Base-by-base conservation (phyloP, 495 filamentous ascomycete species). In the Penicillium herquei region DNA sequence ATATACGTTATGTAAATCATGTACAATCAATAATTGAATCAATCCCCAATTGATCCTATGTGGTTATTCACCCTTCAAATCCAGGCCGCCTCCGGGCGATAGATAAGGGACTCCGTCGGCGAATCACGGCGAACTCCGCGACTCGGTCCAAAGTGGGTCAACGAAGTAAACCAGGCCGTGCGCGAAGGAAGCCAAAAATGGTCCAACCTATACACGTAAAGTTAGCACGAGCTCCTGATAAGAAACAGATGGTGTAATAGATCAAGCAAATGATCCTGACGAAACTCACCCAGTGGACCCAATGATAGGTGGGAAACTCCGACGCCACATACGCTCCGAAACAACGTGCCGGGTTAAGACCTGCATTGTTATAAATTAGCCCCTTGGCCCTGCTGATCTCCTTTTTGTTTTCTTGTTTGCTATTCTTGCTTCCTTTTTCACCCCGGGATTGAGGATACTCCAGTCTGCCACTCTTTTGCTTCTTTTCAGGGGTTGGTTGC, bases 291-390 rank as follows among this genome's bases (percentile, higher is more conserved):
- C 68, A 72, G 61, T 70, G 70, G 49, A 72, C 54, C 68, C 68
- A 72, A 57, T 72, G 70, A 60, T 72, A 72, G 1, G 51, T 42
- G 8, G 64, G 58, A 54, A 72, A 72, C 11, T 39, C 39, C 1
- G 65, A 63, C 13, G 65, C 68, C 13, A 67, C 66, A 59, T 70
- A 70, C 18, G 50, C 66, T 4, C 66, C 70, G 26, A 72, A 64
- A 48, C 70, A 72, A 18, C 70, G 57, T 14, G 71, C 69, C 10
- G 71, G 71, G 44, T 74, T 74, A 11, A 72, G 53, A 47, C 62
- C 68, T 69, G 51, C 54, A 57, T 33, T 39, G 30, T n/a, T 11
- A 30, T 62, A 52, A 52, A 48, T 51, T 52, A 55, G 21, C 21
- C 39, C 21, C 41, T 34, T 18, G 6, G 11, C 12, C 14, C 31